Evolutionary conservation across 2,329 filamentous ascomycete species (phyloP).

Genomic region (Xylariomycetidae sp.): DNA sequence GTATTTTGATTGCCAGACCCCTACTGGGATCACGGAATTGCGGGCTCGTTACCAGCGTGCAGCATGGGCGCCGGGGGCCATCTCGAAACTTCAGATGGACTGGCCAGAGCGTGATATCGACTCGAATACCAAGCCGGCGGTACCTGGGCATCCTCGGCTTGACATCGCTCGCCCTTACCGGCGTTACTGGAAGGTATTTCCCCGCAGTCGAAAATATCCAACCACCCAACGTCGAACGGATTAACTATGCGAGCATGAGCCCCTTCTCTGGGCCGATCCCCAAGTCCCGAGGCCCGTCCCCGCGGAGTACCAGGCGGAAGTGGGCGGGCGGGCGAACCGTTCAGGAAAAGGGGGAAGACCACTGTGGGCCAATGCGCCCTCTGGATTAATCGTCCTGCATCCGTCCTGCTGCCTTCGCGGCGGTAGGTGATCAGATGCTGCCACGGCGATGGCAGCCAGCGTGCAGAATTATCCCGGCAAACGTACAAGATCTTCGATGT

Average conservation of each 20-base stretch:
- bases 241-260: constrained; percentile 3
- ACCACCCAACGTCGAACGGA: constrained; percentile 11
- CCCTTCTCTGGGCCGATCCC: not conserved
- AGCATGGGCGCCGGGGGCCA: not conserved
- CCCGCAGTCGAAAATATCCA: constrained; percentile 20
- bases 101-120: not conserved
- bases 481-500: constrained; percentile 14
- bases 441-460: constrained; percentile 9
- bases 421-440: constrained; percentile 10
- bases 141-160: constrained; percentile 13
- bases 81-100: not conserved
- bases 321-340: too few species aligned
- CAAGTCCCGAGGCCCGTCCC: not conserved
- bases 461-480: constrained; percentile 17
- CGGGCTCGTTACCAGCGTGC: not conserved
- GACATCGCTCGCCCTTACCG: constrained; percentile 19
- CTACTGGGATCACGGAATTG: not conserved
- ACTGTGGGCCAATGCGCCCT: constrained; percentile 1
- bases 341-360: not conserved
- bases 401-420: constrained; percentile 4
- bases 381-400: constrained; percentile 16
- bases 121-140: not conserved
- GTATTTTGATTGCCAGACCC: too few species aligned
- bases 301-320: not conserved
- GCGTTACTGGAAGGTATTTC: constrained; percentile 27